Percentiles rank a stretch among this genome's conserved stretches.
Conservation (phyloP, 2,329 filamentous ascomycete genomes). For the Hypoxylon sp. region DNA sequence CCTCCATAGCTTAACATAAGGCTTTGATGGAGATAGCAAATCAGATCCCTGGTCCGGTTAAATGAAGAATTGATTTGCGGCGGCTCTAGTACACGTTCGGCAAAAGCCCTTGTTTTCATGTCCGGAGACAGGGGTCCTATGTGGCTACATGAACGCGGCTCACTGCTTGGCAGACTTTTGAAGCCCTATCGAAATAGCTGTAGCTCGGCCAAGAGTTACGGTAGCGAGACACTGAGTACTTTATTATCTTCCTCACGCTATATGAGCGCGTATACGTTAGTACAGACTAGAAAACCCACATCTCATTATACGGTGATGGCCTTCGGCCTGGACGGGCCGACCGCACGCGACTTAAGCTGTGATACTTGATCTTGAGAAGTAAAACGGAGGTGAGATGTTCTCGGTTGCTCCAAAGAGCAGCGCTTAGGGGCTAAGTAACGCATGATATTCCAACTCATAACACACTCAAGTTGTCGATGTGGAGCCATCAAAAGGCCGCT, state of each 20-base stretch:
- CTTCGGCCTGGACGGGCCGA: slow-evolving; percentile 34
- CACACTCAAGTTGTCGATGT: too few relatives aligned
- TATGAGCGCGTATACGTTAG: background rate
- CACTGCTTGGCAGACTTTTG: slow-evolving; percentile 5
- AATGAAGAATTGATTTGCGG: slow-evolving; percentile 28
- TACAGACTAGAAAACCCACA: background rate
- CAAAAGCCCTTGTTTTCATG: background rate
- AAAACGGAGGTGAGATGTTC: background rate
- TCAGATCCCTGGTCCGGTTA: slow-evolving; percentile 27
- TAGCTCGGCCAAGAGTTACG: too few relatives aligned
- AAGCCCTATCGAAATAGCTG: too few relatives aligned
- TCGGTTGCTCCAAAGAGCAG: background rate
- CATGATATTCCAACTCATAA: background rate
- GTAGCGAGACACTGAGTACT: background rate
- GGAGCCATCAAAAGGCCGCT: too few relatives aligned
- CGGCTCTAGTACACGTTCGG: slow-evolving; percentile 7
- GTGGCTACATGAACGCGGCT: slow-evolving; percentile 2
- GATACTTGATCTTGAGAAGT: background rate
- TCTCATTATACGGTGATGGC: background rate
- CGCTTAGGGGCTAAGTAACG: background rate
- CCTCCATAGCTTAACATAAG: background rate
- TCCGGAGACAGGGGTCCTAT: background rate
- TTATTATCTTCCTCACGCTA: slow-evolving; percentile 5
- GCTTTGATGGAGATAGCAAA: slow-evolving; percentile 14
- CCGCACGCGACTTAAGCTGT: background rate